Conservation (phyloP, 2,329 filamentous ascomycete species). For the Fusarium sp. region DNA sequence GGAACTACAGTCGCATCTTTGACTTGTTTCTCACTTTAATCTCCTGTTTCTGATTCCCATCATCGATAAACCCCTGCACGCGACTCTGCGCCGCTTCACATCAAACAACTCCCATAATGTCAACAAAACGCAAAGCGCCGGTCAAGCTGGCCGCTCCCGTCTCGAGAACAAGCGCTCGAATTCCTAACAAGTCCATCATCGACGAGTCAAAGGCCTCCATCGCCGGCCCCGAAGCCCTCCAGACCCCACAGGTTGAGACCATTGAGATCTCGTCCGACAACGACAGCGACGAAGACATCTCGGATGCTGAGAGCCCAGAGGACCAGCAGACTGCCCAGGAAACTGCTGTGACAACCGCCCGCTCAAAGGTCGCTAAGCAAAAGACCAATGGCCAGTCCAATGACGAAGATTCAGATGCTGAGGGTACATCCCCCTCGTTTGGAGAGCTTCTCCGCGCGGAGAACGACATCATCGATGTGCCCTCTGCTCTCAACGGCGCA, state of each 20-base stretch:
- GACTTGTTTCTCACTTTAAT: not conserved
- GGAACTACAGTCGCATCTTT: not conserved
- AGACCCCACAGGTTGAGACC: slow-evolving; percentile 54
- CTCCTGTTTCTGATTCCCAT: not conserved
- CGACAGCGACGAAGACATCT: slow-evolving; percentile 59
- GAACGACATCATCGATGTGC: slow-evolving; percentile 80
- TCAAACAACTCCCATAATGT: slow-evolving; percentile 56
- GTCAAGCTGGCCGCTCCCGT: slow-evolving; percentile 67
- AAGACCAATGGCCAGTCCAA: slow-evolving; percentile 43
- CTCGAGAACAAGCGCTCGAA: slow-evolving; percentile 64
- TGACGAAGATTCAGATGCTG: slow-evolving; percentile 57
- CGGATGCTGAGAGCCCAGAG: slow-evolving; percentile 57
- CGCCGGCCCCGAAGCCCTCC: slow-evolving; percentile 55
- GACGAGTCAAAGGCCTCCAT: slow-evolving; percentile 70
- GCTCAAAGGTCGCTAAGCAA: slow-evolving; percentile 33
- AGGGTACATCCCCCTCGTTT: slow-evolving; percentile 75
- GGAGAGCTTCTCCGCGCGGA: slow-evolving; percentile 84
- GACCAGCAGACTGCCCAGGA: slow-evolving; percentile 34
- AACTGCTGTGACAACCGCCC: slow-evolving; percentile 4
- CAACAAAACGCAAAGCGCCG: slow-evolving; percentile 70
- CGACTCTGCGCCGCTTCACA: slow-evolving; percentile 19
- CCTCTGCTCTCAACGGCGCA: slow-evolving; percentile 47
- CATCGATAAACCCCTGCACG: slow-evolving; percentile 25
- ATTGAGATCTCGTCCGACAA: slow-evolving; percentile 70
- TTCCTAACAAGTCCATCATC: slow-evolving; percentile 61